phyloP scores from a whole-genome alignment of 1,284 basidiomycete species.

The Cutaneotrichosporon cutaneum region DNA sequence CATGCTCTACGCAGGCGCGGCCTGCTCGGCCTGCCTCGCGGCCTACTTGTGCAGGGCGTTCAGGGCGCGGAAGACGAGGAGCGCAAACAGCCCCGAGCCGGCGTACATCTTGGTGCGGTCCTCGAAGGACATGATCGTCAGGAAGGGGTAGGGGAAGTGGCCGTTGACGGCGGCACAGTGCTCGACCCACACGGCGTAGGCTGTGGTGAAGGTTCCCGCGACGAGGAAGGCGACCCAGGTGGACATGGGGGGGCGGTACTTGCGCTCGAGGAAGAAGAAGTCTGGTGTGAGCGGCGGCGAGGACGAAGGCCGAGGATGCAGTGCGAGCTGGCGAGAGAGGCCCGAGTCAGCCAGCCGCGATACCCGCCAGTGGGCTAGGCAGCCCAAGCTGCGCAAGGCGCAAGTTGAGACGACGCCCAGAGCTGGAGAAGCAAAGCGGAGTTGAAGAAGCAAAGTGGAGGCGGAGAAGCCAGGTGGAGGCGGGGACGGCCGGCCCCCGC shows the following conservation, averaged over 20 bases:
- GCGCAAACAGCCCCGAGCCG: conserved; percentile 59
- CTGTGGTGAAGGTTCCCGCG: conserved; percentile 55
- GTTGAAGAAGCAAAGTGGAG: background rate
- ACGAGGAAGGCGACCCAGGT: conserved; percentile 57
- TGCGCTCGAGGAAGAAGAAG: conserved; percentile 67
- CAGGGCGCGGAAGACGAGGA: conserved; percentile 61
- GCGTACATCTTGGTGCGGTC: conserved; percentile 65
- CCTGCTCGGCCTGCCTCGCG: too few species aligned
- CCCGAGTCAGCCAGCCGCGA: too few species aligned
- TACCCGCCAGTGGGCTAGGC: too few species aligned
- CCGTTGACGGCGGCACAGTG: conserved; percentile 64
- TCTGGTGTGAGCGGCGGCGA: conserved; percentile 52
- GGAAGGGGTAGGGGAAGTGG: conserved; percentile 77
- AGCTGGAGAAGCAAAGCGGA: too few species aligned
- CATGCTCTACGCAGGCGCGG: too few species aligned
- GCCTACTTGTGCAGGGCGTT: conserved; percentile 27
- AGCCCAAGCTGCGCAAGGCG: too few species aligned
- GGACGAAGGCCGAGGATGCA: too few species aligned
- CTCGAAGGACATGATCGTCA: conserved; percentile 61
- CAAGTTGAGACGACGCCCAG: too few species aligned
- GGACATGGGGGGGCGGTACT: conserved; percentile 59
- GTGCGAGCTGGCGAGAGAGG: background rate
- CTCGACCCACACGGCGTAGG: conserved; percentile 68
- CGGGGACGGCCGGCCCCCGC: too few species aligned
- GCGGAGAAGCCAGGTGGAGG: too few species aligned